Evolutionary conservation across 768 basidiomycete genomes (phyloP), one percentile per base, ranked within the genome.

Genomic region (Imleria badia): DNA sequence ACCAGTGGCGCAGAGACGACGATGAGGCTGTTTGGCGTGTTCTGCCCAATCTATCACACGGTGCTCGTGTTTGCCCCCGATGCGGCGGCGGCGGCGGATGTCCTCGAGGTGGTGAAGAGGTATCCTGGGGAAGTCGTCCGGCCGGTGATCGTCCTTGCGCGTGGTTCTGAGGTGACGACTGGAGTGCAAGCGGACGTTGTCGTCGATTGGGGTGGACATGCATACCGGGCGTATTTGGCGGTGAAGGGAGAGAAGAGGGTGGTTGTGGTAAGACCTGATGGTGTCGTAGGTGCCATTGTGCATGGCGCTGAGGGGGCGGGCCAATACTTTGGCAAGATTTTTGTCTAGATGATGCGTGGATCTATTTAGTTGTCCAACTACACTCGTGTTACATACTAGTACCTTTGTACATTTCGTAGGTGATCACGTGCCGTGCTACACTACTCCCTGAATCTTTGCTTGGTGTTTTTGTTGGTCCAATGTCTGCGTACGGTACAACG

Each of bases 401-500:
- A 26, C 26, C 26, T 26, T 26, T 26, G 26, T 26, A 26, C 6
- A 26, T 6, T 26, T 26, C 26, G n/a, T n/a, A n/a, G n/a, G n/a
- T 26, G 7, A 30, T 54, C 63, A 64, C 63, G 63, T 64, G 63
- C 15, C 0, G 5, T 40, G 8, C 5, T 12, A 29, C 6, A 34
- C 36, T 11, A 17, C 17, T 2, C 11, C 19, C 22, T 42, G 45
- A 52, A 42, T 54, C 51, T 33, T n/a, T 29, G 5, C 40, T 52
- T 46, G 8, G 41, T 46, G 34, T 30, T 45, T 48, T 17, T 41
- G 14, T 35, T 54, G 45, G 23, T 51, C 55, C 51, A 52, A 83
- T 83, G 81, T 81, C 80, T 34, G 72, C 74, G 52, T 82, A 78
- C 72, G 80, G 78, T 48, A 76, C 81, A 43, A 76, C 77, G 55